phyloP scores from a whole-genome alignment of 306 rosid species.

The Astragalus membranaceus region DNA sequence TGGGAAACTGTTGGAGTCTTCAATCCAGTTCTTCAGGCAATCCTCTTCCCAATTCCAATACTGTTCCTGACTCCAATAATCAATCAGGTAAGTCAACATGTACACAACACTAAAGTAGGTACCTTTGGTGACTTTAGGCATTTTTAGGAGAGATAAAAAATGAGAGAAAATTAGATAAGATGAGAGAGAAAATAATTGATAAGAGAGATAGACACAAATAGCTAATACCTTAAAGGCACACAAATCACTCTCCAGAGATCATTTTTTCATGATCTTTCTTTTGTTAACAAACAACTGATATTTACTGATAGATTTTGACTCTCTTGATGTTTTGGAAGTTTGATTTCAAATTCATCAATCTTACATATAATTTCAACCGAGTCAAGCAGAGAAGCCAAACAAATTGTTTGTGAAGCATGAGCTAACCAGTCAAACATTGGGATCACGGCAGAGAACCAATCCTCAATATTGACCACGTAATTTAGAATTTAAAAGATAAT shows the following conservation, averaged over 20 bases:
- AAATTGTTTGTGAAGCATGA: background rate
- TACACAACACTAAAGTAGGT: background rate
- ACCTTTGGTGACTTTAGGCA: no score
- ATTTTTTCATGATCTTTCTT: background rate
- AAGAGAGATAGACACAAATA: no score
- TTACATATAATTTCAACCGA: background rate
- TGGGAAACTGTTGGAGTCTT: conserved; percentile 36
- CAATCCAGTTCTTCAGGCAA: background rate
- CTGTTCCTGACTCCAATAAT: background rate
- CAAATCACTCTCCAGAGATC: no score
- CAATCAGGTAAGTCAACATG: conserved; percentile 21
- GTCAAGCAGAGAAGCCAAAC: background rate
- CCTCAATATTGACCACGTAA: background rate
- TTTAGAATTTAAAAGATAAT: background rate
- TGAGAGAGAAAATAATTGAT: no score
- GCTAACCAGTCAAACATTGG: background rate
- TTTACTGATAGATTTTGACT: background rate
- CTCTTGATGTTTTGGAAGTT: background rate
- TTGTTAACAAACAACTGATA: background rate
- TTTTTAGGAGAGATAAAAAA: no score
- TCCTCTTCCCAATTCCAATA: background rate
- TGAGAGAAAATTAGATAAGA: no score
- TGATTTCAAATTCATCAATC: conserved; percentile 3
- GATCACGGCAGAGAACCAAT: background rate
- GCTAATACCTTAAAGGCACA: no score